Base-by-base conservation (phyloP, 176 grass and related monocot species). In the Zizania latifolia region DNA sequence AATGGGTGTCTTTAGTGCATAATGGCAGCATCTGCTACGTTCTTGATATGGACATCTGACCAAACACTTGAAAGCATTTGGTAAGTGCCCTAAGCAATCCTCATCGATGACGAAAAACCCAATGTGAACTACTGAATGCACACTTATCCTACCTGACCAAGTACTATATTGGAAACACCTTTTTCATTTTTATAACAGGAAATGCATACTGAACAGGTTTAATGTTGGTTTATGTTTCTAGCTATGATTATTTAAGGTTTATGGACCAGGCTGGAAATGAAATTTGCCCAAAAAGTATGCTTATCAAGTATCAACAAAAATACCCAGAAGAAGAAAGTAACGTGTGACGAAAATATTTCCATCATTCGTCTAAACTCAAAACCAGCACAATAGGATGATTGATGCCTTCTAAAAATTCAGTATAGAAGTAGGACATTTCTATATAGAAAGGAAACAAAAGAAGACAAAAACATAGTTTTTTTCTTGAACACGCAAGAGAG, bases 41-140 rank as follows among this genome's bases (percentile, higher is more conserved):
- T 78, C 33, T 54, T 68, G 85, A 83, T 48, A 83, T 54, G 80
- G 80, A 87, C 80, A 61, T 26, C 51, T 78, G 48, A 83, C 79
- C 85, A 67, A 78, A 83, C 50, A 61, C 30, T 50, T 7, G 46
- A 9, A 59, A 33, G 66, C 31, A 70, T 78, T 66, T 67, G 54
- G 26, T 58, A 71, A 78, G 58, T 78, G 44, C 65, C 23, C 66
- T 67, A 78, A 78, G 50, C 38, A 78, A 78, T 32, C 37, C 46
- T 57, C 30, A 44, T 5, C 17, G 8, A 70, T 45, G 72, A 77
- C 10, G 1, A 72, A 65, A 23, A 50, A 5, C 21, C 38, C 72
- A 36, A 68, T 30, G 26, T 30, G 23, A 39, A 50, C 72, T 69
- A 51, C n/a, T n/a, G n/a, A n/a, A n/a, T 35, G 66, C 38, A 59